phyloP scores from a whole-genome alignment of 2,329 filamentous ascomycete genomes.

The Pseudomassariella vexata region DNA sequence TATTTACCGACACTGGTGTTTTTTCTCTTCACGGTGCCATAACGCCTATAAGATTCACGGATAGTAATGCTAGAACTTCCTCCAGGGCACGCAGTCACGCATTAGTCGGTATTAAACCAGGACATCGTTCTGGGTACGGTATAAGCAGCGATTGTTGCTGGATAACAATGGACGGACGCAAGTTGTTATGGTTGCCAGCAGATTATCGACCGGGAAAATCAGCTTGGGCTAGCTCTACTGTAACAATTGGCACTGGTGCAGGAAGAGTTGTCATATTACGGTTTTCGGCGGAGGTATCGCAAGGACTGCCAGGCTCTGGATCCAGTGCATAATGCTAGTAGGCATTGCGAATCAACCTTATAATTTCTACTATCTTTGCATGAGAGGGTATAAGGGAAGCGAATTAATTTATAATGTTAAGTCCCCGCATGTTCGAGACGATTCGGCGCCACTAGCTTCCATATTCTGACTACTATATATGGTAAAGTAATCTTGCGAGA shows the following conservation, averaged over 20 bases:
- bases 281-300: too few relatives aligned
- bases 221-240: not conserved
- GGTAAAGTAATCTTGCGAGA: too few relatives aligned
- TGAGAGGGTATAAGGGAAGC: not conserved
- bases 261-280: slow-evolving; percentile 1
- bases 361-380: slow-evolving; percentile 1
- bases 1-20: slow-evolving; percentile 1
- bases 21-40: not conserved
- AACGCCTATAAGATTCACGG: not conserved
- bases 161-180: not conserved
- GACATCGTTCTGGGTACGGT: not conserved
- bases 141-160: slow-evolving; percentile 1
- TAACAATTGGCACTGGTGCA: not conserved
- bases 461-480: too few relatives aligned
- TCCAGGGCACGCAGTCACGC: not conserved
- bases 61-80: not conserved
- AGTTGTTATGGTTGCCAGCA: slow-evolving; percentile 1
- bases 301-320: too few relatives aligned
- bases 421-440: too few relatives aligned
- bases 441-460: too few relatives aligned
- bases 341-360: not conserved
- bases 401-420: not conserved
- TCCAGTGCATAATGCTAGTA: not conserved
- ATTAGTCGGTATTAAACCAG: too few relatives aligned
- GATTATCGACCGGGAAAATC: slow-evolving; percentile 1